Evolutionary conservation across 768 basidiomycete genomes (phyloP), one percentile per base, ranked within the genome.

Genomic region (Guyanaporus albipodus): DNA sequence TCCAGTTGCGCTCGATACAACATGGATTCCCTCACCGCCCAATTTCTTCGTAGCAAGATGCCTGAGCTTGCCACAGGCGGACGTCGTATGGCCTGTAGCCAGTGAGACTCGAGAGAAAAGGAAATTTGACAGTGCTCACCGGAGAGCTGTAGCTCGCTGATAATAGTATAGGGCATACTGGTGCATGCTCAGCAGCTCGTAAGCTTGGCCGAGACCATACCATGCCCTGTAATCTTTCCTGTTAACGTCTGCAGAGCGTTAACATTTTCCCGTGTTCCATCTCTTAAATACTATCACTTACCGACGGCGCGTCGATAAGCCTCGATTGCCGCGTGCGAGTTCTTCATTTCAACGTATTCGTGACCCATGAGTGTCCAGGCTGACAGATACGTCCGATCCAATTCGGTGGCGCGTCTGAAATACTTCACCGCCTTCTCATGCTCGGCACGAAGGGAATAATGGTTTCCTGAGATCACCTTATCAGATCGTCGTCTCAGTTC

Each of bases 311-410:
- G 80, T 44, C 96, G 81, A 67, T 98, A 99, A 9, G 93, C 90
- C 69, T 98, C 96, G 45, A 98, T 96, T 14, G 96, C 95, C 2
- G 96, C 96, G 73, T 98, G 94, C 5, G 92, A 92, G 66, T 99
- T 98, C 70, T 98, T 98, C 85, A 96, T 85, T 70, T 99, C 96
- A 35, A 99, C 88, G 58, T 89, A 97, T 68, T 98, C 96, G 60
- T 99, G 96, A 1, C 96, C 96, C 91, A 99, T 93, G 53, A 99
- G 70, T 4, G 95, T 98, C 96, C 96, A 99, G 6, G 96, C 96
- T 7, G 93, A 89, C 36, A 98, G 76, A 68, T 93, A 98, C 2
- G 88, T 93, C 45, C 89, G 80, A 66, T 99, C 94, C 38, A 99
- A 79, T 60, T 94, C 86, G n/a, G 93, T 88, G 8, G 95, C 92